A percentile compares a stretch with the other conserved stretches of the same genome.
Evolutionary conservation across 306 rosid genomes (phyloP).

Genomic region (Cucurbita maxima): DNA sequence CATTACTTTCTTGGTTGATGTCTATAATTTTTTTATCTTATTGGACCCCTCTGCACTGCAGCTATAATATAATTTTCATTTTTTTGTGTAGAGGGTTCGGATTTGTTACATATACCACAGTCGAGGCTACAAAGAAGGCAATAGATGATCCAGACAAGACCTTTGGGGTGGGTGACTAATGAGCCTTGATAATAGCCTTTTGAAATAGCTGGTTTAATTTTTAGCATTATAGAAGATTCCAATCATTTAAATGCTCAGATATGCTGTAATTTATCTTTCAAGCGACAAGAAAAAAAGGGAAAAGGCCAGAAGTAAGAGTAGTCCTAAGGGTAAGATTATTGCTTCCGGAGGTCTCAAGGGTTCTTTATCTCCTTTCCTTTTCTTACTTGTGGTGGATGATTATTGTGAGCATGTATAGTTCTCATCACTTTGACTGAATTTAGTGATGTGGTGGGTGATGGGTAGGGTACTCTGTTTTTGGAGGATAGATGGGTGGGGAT

Average conservation of each 20-base stretch:
- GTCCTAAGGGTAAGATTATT: too few relatives aligned
- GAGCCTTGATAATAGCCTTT: background rate
- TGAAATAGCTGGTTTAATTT: background rate
- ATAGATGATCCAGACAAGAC: slow-evolving; percentile 50
- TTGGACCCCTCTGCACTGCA: background rate
- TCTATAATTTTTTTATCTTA: background rate
- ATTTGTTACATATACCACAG: slow-evolving; percentile 54
- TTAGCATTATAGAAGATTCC: background rate
- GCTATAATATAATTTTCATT: slow-evolving; percentile 3
- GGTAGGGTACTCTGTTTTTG: too few relatives aligned
- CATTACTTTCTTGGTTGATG: background rate
- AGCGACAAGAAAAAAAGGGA: background rate
- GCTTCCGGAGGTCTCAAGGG: too few relatives aligned
- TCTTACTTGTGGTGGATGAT: too few relatives aligned
- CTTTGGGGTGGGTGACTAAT: slow-evolving; percentile 41
- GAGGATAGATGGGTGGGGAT: too few relatives aligned
- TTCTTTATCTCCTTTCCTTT: too few relatives aligned
- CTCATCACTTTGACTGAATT: too few relatives aligned
- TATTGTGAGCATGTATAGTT: too few relatives aligned
- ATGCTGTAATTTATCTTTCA: background rate
- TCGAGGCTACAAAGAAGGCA: slow-evolving; percentile 68
- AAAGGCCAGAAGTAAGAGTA: too few relatives aligned
- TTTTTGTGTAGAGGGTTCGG: slow-evolving; percentile 51
- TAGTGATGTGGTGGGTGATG: too few relatives aligned
- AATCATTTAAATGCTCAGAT: background rate